These are phyloP conservation scores for Cytospora chrysosperma DNA, from an alignment of 2,329 filamentous ascomycete species.

Conservation along the genomic window DNA sequence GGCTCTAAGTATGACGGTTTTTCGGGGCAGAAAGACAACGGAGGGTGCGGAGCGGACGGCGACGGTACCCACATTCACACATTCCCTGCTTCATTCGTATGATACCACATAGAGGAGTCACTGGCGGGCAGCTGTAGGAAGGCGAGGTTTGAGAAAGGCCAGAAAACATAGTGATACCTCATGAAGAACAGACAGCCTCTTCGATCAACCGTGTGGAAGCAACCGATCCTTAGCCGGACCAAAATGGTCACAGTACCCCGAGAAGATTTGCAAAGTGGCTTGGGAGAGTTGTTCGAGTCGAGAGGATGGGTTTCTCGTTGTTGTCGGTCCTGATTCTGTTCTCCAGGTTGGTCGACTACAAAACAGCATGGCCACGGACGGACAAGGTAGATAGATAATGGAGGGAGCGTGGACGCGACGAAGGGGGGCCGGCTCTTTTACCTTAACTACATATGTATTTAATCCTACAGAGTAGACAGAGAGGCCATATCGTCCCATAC, in stretches of 20 bases:
- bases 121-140: slow-evolving; percentile 5
- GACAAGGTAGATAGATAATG: not conserved
- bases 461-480: not conserved
- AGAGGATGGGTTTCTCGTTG: not conserved
- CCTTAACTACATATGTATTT: too few species aligned
- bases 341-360: not conserved
- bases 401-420: not conserved
- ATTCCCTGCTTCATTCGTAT: slow-evolving; percentile 25
- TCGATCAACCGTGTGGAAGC: slow-evolving; percentile 12
- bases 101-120: slow-evolving; percentile 25
- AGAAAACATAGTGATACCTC: not conserved
- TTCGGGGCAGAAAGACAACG: not conserved
- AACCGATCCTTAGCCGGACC: slow-evolving; percentile 15
- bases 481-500: not conserved
- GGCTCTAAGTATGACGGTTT: slow-evolving; percentile 32
- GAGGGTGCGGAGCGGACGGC: slow-evolving; percentile 1
- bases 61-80: slow-evolving; percentile 11
- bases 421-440: too few species aligned
- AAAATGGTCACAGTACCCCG: not conserved
- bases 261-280: not conserved
- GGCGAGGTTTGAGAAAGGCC: slow-evolving; percentile 1
- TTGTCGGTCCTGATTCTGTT: not conserved
- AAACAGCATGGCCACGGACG: not conserved
- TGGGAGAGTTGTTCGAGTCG: not conserved
- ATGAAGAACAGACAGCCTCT: slow-evolving; percentile 8